Evolutionary conservation across 495 filamentous ascomycete species (phyloP).

Genomic region (Hyphodiscus hymeniophilus): DNA sequence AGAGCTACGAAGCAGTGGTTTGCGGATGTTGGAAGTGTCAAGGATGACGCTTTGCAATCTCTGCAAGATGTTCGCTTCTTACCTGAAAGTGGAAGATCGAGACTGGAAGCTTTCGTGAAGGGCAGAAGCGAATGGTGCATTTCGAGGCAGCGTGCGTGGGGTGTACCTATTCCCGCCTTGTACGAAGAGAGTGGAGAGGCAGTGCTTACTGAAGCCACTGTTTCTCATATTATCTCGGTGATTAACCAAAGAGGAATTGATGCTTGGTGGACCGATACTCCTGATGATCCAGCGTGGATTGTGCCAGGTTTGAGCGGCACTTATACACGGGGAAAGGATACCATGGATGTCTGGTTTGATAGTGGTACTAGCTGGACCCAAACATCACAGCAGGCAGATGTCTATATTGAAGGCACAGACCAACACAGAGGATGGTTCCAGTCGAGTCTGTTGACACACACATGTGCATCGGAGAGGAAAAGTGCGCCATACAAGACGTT

Average conservation of each 20-base stretch:
- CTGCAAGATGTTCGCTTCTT: conserved; percentile 69
- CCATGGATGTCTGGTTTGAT: conserved; percentile 99
- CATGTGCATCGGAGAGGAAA: conserved; percentile 36
- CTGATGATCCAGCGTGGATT: conserved; percentile 67
- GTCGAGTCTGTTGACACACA: conserved; percentile 87
- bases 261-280: conserved; percentile 85
- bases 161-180: conserved; percentile 87
- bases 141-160: conserved; percentile 95
- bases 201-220: conserved; percentile 65
- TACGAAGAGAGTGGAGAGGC: conserved; percentile 66
- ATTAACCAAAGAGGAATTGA: conserved; percentile 72
- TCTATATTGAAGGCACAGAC: conserved; percentile 90
- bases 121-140: conserved; percentile 96
- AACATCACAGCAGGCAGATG: conserved; percentile 56
- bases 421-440: conserved; percentile 99
- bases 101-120: conserved; percentile 76
- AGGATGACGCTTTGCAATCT: conserved; percentile 56
- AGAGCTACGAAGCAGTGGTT: conserved; percentile 97
- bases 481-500: conserved; percentile 70
- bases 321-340: conserved; percentile 79
- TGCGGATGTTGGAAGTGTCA: conserved; percentile 79
- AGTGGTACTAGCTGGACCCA: conserved; percentile 92
- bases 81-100: conserved; percentile 58
- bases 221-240: conserved; percentile 76
- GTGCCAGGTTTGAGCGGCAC: conserved; percentile 42